Evolutionary conservation across 495 filamentous ascomycete species (phyloP), one percentile per base, ranked within the genome.

Genomic region (Penicillium alfredii): DNA sequence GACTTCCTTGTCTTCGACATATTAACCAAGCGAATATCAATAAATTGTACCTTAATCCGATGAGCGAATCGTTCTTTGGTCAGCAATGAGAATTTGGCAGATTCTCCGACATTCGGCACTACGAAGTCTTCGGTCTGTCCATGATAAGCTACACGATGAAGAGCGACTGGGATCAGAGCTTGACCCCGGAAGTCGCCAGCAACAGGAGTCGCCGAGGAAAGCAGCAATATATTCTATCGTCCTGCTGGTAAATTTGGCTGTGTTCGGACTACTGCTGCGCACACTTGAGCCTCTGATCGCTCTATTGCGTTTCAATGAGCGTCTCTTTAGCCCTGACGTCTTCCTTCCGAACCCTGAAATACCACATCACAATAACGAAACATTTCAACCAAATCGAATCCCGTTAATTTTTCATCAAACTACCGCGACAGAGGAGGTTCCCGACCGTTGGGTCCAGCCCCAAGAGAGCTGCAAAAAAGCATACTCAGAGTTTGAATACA

Each of bases 231-330:
- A 24, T 7, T 4, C 4, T 4, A 8, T 24, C 22, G 1, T 35
- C 18, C 9, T 35, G 15, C 6, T 35, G 8, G 15, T 35, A 24
- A 79, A 35, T 13, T n/a, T 35, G 7, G 6, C 17, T 5, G 21
- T 35, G 11, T 9, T 35, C 9, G 12, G 21, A 8, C 33, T 35
- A 21, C 12, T 35, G 10, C 33, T 35, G 10, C 33, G 24, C 0
- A 18, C 12, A 5, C 3, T 35, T 8, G 13, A 14, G 33, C 33
- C 33, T 2, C 33, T 35, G 3, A 35, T 35, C 13, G 16, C 10
- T 35, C 12, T 35, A 1, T 8, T 35, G 10, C 33, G 20, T 12
- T 23, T 19, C 23, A 35, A 35, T 35, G 14, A 35, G 24, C 19
- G 24, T 19, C 33, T 35, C 3, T 35, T 35, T 13, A 13, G 33